phyloP scores from a whole-genome alignment of 164 flowering plant genomes.

The Vitis amurensis region DNA sequence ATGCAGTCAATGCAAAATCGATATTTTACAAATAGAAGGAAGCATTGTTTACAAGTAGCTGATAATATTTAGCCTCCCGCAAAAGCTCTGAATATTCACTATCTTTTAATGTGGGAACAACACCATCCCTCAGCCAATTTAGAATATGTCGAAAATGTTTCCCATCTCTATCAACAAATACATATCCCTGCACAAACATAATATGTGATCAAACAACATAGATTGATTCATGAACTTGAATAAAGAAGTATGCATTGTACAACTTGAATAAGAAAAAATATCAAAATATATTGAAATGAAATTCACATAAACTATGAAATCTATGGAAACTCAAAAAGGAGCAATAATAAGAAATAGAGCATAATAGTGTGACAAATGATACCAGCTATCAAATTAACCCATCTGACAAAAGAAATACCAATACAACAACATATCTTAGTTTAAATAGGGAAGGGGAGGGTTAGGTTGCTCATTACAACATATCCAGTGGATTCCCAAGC shows the following conservation, averaged over 20 bases:
- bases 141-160: slow-evolving; percentile 87
- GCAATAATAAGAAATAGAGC: too few relatives aligned
- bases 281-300: too few relatives aligned
- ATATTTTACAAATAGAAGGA: neutral
- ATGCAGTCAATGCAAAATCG: neutral
- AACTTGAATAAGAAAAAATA: neutral
- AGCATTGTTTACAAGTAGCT: slow-evolving; percentile 61
- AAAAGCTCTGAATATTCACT: slow-evolving; percentile 65
- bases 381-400: too few relatives aligned
- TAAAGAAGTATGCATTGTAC: neutral
- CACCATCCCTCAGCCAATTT: slow-evolving; percentile 96
- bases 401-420: too few relatives aligned
- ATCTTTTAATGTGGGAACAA: slow-evolving; percentile 65
- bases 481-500: too few relatives aligned
- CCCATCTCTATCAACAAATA: slow-evolving; percentile 95
- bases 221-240: neutral
- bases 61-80: slow-evolving; percentile 90
- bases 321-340: too few relatives aligned
- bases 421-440: too few relatives aligned
- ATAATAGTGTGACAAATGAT: too few relatives aligned
- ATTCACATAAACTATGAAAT: too few relatives aligned
- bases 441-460: too few relatives aligned
- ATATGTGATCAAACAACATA: slow-evolving; percentile 6
- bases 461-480: too few relatives aligned
- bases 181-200: slow-evolving; percentile 65